Base-by-base conservation (phyloP, 306 rosid species). In the Adenanthera pavonina region DNA sequence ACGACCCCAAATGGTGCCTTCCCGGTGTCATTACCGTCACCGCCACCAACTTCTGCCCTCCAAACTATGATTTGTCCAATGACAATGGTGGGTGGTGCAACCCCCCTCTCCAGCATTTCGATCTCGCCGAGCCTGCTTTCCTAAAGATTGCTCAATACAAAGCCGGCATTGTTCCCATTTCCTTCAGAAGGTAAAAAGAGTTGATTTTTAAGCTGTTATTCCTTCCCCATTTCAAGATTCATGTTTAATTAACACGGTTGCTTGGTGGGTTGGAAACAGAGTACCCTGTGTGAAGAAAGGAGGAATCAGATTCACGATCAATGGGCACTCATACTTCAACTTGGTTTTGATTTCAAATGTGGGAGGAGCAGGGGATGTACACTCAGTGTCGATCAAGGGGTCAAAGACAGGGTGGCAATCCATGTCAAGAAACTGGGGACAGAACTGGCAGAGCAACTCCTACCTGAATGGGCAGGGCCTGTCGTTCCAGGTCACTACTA, bases 341-440 rank as follows among this genome's bases (percentile, higher is more conserved):
- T 60, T 88, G 71, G 87, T 88, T 38, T 88, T 88, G 9, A 79
- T 88, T 0, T 85, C 91, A 0, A 85, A 85, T 69, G 91, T 88
- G 70, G 91, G 91, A 73, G 91, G 91, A 54, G 85, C 91, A 46
- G 91, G 89, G 66, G 91, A 88, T 85, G 87, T 83, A 54, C 85
- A 80, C 78, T 52, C 82, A 25, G 87, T 85, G 77, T 81, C 82
- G 35, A 83, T 88, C 49, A 85, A 85, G 81, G 91, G 91, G 8
- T 88, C 91, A 52, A 85, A 78, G 47, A 77, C 87, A 0, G 80
- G 91, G 75, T 88, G 91, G 91, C 85, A 80, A 74, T 75, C 89
- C 51, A 88, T 88, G 91, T 85, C 81, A 30, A 56, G 75, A 35
- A 78, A 78, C 52, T 78, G 81, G 81, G 81, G 81, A 0, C 81